Percentiles rank a stretch among this genome's conserved stretches.
phyloP scores from a whole-genome alignment of 805 yeast genomes.

The Cyberlindnera veronae region DNA sequence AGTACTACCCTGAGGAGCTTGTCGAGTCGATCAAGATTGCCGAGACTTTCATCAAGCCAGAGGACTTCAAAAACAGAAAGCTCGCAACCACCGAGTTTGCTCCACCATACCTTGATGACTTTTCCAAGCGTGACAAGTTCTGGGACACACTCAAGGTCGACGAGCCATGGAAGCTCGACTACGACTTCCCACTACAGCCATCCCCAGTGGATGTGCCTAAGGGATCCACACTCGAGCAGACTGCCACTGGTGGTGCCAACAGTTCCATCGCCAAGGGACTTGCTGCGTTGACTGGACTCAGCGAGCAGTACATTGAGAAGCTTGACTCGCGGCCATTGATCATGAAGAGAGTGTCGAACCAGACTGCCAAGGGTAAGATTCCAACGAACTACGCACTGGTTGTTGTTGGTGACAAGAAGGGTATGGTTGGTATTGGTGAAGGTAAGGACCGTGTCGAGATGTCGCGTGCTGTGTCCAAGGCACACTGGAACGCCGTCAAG shows the following conservation, averaged over 20 bases:
- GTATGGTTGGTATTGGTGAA: conserved; percentile 93
- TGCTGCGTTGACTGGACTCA: conserved; percentile 62
- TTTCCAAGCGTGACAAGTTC: conserved; percentile 63
- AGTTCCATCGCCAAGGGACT: conserved; percentile 47
- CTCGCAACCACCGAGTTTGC: conserved; percentile 49
- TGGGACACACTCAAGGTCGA: conserved; percentile 63
- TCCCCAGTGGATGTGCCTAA: conserved; percentile 53
- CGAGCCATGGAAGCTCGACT: conserved; percentile 46
- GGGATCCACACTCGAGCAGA: conserved; percentile 36
- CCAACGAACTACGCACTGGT: conserved; percentile 78
- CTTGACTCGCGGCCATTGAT: conserved; percentile 64
- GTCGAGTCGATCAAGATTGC: conserved; percentile 80
- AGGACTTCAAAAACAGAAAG: conserved; percentile 46
- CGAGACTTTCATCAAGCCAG: conserved; percentile 69
- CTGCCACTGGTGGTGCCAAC: conserved; percentile 21
- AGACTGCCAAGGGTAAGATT: conserved; percentile 90
- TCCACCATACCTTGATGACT: conserved; percentile 71
- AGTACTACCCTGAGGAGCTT: conserved; percentile 80
- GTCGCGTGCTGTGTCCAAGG: conserved; percentile 72
- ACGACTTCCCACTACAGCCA: conserved; percentile 52
- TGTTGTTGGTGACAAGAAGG: conserved; percentile 89
- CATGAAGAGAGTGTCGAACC: conserved; percentile 80
- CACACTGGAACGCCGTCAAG: conserved; percentile 92
- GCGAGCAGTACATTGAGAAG: conserved; percentile 54
- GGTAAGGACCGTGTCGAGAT: conserved; percentile 83